Conservation (phyloP, 257 asterid genomes). For the Solanum chmielewskii region DNA sequence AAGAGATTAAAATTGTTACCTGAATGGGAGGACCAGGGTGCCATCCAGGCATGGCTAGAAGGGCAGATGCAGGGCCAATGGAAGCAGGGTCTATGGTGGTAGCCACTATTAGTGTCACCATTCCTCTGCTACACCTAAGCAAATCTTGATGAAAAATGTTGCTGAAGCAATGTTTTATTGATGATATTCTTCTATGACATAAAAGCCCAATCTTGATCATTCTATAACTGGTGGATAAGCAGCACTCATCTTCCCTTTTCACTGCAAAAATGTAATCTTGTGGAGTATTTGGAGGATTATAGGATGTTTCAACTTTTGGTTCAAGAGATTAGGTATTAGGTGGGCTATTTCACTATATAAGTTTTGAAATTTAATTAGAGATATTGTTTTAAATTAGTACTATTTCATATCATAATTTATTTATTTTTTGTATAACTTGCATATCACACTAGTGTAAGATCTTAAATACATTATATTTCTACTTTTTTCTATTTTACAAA, state of each 20-base stretch:
- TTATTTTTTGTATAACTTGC: too few species aligned
- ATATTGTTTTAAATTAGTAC: background rate
- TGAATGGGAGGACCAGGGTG: constrained; percentile 27
- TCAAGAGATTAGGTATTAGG: background rate
- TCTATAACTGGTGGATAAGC: background rate
- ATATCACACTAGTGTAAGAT: too few species aligned
- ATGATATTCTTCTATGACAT: background rate
- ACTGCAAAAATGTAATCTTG: background rate
- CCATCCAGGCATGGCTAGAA: constrained; percentile 29
- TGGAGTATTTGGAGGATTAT: background rate
- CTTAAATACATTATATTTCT: too few species aligned
- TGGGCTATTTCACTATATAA: background rate
- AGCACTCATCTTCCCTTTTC: background rate
- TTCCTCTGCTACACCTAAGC: background rate
- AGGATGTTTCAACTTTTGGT: background rate
- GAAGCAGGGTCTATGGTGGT: constrained; percentile 27
- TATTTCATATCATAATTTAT: background rate
- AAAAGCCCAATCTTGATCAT: background rate
- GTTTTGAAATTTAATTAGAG: background rate
- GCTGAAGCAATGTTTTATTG: background rate
- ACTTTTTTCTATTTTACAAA: too few species aligned
- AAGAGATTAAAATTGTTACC: background rate
- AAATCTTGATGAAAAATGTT: background rate
- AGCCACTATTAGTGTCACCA: constrained; percentile 26
- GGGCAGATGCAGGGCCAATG: constrained; percentile 26